Percentiles rank a stretch among this genome's conserved stretches.
These are phyloP conservation scores for Crepidotus variabilis DNA, from an alignment of 768 basidiomycete species.

Conservation along the genomic window DNA sequence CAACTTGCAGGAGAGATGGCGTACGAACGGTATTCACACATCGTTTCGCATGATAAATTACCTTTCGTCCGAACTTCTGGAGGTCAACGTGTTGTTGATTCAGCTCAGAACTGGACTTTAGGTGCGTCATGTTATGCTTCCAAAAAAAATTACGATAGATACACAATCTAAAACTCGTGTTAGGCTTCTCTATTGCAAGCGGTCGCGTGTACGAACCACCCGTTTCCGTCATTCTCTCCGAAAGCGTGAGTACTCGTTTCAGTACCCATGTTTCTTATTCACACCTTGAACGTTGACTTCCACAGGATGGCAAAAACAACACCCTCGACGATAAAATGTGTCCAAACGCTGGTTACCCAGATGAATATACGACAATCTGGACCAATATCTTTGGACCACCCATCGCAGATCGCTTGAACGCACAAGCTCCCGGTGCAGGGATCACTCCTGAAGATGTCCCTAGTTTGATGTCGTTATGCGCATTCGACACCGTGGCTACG, in stretches of 20 bases:
- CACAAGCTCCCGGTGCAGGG: conserved; percentile 57
- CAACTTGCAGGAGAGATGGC: conserved; percentile 45
- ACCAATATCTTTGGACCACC: conserved; percentile 47
- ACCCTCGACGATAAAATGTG: conserved; percentile 70
- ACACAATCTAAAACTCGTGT: neutral
- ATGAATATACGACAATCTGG: conserved; percentile 49
- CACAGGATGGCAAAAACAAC: conserved; percentile 36
- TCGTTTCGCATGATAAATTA: conserved; percentile 38
- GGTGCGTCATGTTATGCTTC: conserved; percentile 32
- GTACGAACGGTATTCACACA: conserved; percentile 49
- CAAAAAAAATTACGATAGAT: too few species aligned
- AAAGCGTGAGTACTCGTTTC: conserved; percentile 37
- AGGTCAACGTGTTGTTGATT: conserved; percentile 56
- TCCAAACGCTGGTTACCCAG: conserved; percentile 46
- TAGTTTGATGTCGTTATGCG: conserved; percentile 68
- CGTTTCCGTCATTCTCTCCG: conserved; percentile 54
- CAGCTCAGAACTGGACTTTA: conserved; percentile 67
- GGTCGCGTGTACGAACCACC: conserved; percentile 37
- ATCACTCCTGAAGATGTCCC: conserved; percentile 52
- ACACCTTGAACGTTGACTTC: conserved; percentile 22
- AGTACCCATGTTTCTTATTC: neutral
- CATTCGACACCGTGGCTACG: conserved; percentile 70
- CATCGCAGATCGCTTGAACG: conserved; percentile 58
- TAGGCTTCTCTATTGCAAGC: conserved; percentile 62
- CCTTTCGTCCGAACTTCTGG: conserved; percentile 50